Base-by-base conservation (phyloP, 768 basidiomycete species). In the Hypholoma fasciculare region DNA sequence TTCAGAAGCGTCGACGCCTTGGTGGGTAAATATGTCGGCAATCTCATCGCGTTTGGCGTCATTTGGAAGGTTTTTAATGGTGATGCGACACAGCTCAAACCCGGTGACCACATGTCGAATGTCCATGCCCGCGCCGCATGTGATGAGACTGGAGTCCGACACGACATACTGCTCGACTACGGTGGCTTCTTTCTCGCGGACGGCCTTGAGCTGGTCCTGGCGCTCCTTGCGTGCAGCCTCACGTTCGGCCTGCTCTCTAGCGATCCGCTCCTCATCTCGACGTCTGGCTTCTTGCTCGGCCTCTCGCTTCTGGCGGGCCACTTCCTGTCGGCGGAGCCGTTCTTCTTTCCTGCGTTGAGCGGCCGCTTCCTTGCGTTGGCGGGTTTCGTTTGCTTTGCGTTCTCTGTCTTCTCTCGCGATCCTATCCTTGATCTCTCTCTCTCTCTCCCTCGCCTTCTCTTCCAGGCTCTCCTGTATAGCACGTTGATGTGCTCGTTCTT, bases 51-150 rank as follows among this genome's bases (percentile, higher is more conserved):
- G 65, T 43, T 67, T 76, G 2, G 73, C 72, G 37, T 80, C 68
- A 19, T 56, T 46, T 0, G 84, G 81, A 27, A 87, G 70, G 55
- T 78, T 78, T 51, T 69, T 72, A 47, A 87, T 68, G 1, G 66
- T 76, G 23, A 87, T 66, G 9, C 74, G 73, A 62, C 79, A 82
- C 6, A 79, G 76, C 42, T 87, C 82, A 60, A 83, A 85, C 4
- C 82, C 83, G 16, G 78, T 72, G 26, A 82, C 65, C 30, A 84
- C 59, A 34, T 71, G 65, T 39, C 68, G 68, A 39, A 87, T 70
- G n/a, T 76, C 69, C 37, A 83, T 65, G 5, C 85, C 85, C 2
- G 82, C 78, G 27, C 73, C 72, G 42, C 74, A 85, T 2, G 81
- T 81, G 17, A 82, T 77, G 42, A 85, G 69, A 44, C 76, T 78